A percentile compares a stretch with the other conserved stretches of the same genome.
These are phyloP conservation scores for Aspergillus sojae DNA, from an alignment of 2,329 filamentous ascomycete genomes.

Conservation along the genomic window DNA sequence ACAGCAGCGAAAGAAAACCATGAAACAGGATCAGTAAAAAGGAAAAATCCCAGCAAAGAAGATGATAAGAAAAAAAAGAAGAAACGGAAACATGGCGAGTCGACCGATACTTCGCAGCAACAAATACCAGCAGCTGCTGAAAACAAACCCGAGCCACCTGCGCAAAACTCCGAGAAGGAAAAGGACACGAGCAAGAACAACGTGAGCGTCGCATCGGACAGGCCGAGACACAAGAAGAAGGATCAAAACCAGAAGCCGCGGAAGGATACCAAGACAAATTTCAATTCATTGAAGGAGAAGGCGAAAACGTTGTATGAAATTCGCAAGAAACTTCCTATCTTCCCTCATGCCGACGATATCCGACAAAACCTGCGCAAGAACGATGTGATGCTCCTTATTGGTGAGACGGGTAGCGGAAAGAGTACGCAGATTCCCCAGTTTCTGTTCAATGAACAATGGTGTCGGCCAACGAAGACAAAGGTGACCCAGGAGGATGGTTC, in stretches of 20 bases:
- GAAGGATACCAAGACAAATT: slow-evolving; percentile 28
- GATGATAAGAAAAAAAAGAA: slow-evolving; percentile 26
- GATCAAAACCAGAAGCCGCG: slow-evolving; percentile 19
- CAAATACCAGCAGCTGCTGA: slow-evolving; percentile 11
- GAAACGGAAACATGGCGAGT: slow-evolving; percentile 37
- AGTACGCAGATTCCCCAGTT: slow-evolving; percentile 97
- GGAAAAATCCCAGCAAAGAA: slow-evolving; percentile 12
- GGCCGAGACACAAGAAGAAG: slow-evolving; percentile 1
- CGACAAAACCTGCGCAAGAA: slow-evolving; percentile 63
- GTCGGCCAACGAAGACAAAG: slow-evolving; percentile 61
- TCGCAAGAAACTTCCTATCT: slow-evolving; percentile 78
- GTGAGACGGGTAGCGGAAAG: slow-evolving; percentile 95
- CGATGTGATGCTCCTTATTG: slow-evolving; percentile 81
- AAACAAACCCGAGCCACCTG: slow-evolving; percentile 7
- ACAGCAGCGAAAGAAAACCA: slow-evolving; percentile 1
- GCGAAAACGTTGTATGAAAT: slow-evolving; percentile 52
- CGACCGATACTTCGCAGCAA: slow-evolving; percentile 5
- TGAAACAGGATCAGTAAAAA: slow-evolving; percentile 12
- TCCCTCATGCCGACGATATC: slow-evolving; percentile 72
- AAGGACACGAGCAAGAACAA: neutral
- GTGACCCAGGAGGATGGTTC: slow-evolving; percentile 37
- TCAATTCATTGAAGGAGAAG: slow-evolving; percentile 43
- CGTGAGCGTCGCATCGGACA: slow-evolving; percentile 4
- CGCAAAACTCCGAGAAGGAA: neutral
- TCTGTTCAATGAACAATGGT: slow-evolving; percentile 78